Evolutionary conservation across 2,329 filamentous ascomycete genomes (phyloP).

Genomic region (Penicillium concentricum): DNA sequence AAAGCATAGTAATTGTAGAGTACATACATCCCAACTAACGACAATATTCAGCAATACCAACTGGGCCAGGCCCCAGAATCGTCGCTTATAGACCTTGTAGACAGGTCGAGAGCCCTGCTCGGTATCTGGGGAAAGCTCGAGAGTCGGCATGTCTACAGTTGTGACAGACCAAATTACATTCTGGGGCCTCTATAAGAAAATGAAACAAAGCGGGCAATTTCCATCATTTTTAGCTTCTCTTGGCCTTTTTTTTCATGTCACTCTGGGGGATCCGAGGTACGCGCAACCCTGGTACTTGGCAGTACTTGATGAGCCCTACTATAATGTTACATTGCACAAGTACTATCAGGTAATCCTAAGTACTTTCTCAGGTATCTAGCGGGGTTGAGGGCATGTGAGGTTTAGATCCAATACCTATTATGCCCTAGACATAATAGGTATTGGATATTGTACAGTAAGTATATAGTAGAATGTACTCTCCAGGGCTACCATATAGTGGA

Average conservation of each 20-base stretch:
- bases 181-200: neutral
- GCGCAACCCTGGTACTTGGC: slow-evolving; percentile 2
- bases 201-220: neutral
- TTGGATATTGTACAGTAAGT: neutral
- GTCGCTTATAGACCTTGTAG: slow-evolving; percentile 71
- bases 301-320: neutral
- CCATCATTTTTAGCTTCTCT: neutral
- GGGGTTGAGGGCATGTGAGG: slow-evolving; percentile 1
- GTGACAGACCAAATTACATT: neutral
- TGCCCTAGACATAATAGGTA: no score
- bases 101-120: slow-evolving; percentile 21
- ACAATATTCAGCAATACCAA: slow-evolving; percentile 87
- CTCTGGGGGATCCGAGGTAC: slow-evolving; percentile 2
- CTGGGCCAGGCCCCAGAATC: slow-evolving; percentile 85
- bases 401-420: no score
- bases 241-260: neutral
- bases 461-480: neutral
- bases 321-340: neutral
- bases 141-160: slow-evolving; percentile 6
- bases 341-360: neutral
- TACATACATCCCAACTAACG: slow-evolving; percentile 87
- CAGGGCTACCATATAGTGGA: neutral
- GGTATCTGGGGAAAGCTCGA: slow-evolving; percentile 6
- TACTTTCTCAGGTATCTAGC: neutral
- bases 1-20: neutral